Base-by-base conservation (phyloP, 371 early-diverging fungal genomes). In the Nematocida sp. region DNA sequence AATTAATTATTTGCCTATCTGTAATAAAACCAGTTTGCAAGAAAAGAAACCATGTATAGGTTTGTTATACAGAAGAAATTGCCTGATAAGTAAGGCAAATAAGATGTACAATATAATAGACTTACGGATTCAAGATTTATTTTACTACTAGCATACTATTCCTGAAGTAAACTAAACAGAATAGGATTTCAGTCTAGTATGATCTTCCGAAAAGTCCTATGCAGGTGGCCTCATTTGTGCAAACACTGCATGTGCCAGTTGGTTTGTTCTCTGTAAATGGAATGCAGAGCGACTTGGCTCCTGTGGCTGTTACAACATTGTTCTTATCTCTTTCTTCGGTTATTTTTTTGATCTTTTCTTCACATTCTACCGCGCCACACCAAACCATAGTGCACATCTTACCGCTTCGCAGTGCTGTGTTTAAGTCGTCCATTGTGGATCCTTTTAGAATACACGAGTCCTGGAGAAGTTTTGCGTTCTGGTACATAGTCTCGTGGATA, bases 271-370 rank as follows among this genome's bases (percentile, higher is more conserved):
- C 40, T 6, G 40, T 13, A 39, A 94, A 94, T 25, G 98, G 99
- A 86, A 96, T 94, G 89, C 99, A 99, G 62, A 99, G 91, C 4
- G 96, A 92, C 88, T 99, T 99, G 83, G 97, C 98, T 70, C 99
- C 98, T 94, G 94, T 94, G 27, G 93, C 92, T 66, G 95, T 94
- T 72, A 95, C 97, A 27, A 56, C 62, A 0, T 73, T 82, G 52
- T 84, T 60, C 42, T 83, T 67, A 52, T 73, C 76, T 89, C 84
- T 85, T 84, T 92, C 89, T 13, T 94, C 90, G 85, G 93, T 93
- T 66, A 90, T 88, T 20, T 93, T 93, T 91, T 96, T 96, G 86
- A 99, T 96, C 62, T 90, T 90, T 58, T 96, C 95, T 89, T 99
- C 99, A 86, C 99, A 99, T 44, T 86, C 91, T 6, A 85, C 87